Evolutionary conservation across 2,329 filamentous ascomycete genomes (phyloP).

Genomic region (Beauveria medogensis): DNA sequence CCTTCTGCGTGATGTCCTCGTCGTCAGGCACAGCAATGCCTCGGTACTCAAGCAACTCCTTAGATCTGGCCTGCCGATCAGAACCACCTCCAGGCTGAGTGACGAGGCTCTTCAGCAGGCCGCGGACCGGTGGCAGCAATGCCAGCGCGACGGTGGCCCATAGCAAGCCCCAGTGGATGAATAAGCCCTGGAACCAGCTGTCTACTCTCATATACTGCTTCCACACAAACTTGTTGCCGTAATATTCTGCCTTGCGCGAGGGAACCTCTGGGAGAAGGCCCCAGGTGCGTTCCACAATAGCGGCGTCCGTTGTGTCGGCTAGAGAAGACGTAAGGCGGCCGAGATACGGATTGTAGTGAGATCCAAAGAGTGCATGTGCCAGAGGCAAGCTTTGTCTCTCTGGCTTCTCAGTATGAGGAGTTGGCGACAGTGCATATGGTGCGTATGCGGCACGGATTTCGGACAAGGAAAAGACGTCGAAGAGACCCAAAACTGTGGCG

Average conservation of each 20-base stretch:
- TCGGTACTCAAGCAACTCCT: constrained; percentile 55
- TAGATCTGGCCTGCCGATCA: constrained; percentile 42
- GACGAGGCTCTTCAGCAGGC: constrained; percentile 34
- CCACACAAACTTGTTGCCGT: constrained; percentile 55
- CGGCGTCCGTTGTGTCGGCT: constrained; percentile 40
- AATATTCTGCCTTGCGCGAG: constrained; percentile 37
- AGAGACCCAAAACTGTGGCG: constrained; percentile 53
- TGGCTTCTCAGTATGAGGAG: constrained; percentile 33
- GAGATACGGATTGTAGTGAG: constrained; percentile 40
- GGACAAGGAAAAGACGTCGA: constrained; percentile 43
- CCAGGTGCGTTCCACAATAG: constrained; percentile 55
- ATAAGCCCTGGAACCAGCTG: constrained; percentile 41
- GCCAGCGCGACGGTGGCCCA: constrained; percentile 36
- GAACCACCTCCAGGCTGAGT: constrained; percentile 49
- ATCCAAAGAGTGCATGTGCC: constrained; percentile 40
- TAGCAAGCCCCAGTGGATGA: constrained; percentile 40
- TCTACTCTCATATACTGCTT: constrained; percentile 44
- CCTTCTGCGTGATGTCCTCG: constrained; percentile 39
- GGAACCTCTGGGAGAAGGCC: constrained; percentile 45
- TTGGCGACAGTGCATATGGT: constrained; percentile 51
- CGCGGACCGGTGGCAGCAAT: constrained; percentile 37
- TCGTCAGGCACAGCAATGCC: constrained; percentile 56
- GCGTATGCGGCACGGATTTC: constrained; percentile 36
- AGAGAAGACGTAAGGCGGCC: constrained; percentile 49
- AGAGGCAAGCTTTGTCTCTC: constrained; percentile 26